Evolutionary conservation across 352 stramenopile genomes (phyloP).

Genomic region (Phytophthora niederhauseri): DNA sequence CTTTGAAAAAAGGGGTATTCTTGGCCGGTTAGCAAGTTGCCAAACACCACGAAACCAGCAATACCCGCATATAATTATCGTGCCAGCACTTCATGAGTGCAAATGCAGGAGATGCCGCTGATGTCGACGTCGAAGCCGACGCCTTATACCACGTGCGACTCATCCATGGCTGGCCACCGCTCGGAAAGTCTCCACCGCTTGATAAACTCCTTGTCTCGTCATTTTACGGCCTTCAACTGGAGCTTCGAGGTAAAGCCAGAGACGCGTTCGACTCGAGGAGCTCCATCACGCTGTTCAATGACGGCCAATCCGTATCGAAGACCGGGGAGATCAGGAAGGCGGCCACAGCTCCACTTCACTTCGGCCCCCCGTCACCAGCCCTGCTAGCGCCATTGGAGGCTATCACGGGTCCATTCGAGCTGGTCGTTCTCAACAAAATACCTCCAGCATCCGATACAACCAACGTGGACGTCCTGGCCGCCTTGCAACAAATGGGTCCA

Average conservation of each 20-base stretch:
- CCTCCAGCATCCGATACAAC: conserved; percentile 8
- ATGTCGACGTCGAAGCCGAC: conserved; percentile 22
- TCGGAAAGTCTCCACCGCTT: neutral
- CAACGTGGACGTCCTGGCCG: conserved; percentile 26
- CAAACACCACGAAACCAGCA: neutral
- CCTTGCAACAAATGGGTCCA: conserved; percentile 39
- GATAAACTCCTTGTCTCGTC: conserved; percentile 29
- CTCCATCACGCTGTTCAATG: conserved; percentile 19
- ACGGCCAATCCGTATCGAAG: conserved; percentile 16
- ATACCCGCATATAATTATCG: neutral
- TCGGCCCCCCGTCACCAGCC: conserved; percentile 12
- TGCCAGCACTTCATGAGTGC: conserved; percentile 19
- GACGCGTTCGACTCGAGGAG: conserved; percentile 8
- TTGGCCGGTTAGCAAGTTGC: conserved; percentile 2
- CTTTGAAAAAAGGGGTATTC: conserved; percentile 1
- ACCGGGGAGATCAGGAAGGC: conserved; percentile 8
- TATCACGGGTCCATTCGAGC: conserved; percentile 39
- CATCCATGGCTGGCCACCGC: conserved; percentile 37
- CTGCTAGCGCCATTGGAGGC: conserved; percentile 15
- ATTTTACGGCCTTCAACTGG: conserved; percentile 55
- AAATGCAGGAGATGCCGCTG: conserved; percentile 6
- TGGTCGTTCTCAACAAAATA: conserved; percentile 41
- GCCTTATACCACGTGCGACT: conserved; percentile 47
- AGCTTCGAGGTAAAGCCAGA: conserved; percentile 35
- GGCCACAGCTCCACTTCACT: conserved; percentile 9